Conservation (phyloP, 2,329 filamentous ascomycete genomes). For the Stagonosporopsis tanaceti region DNA sequence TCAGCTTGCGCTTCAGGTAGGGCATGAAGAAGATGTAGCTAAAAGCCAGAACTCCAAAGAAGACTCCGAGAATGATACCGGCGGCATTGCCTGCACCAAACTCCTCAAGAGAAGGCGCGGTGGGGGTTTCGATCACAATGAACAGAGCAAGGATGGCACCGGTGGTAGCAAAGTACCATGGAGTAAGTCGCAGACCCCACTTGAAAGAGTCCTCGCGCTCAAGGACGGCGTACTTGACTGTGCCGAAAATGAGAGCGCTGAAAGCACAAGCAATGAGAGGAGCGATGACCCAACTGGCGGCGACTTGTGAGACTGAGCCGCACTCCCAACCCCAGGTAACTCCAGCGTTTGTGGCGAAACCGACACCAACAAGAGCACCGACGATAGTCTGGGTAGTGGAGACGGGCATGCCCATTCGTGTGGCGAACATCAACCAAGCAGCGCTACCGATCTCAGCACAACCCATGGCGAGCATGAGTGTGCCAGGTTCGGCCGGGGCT, state of each 20-base stretch:
- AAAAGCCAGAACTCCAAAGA: constrained; percentile 31
- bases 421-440: constrained; percentile 65
- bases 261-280: constrained; percentile 59
- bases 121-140: constrained; percentile 61
- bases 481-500: constrained; percentile 51
- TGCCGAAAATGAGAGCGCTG: constrained; percentile 59
- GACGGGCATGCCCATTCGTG: constrained; percentile 62
- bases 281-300: constrained; percentile 59
- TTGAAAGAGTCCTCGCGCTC: constrained; percentile 59
- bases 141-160: constrained; percentile 63
- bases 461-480: constrained; percentile 67
- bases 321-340: constrained; percentile 38
- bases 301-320: constrained; percentile 43
- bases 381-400: constrained; percentile 70
- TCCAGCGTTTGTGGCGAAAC: constrained; percentile 55
- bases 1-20: constrained; percentile 39
- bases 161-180: constrained; percentile 59
- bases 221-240: constrained; percentile 60
- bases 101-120: constrained; percentile 38
- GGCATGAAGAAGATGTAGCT: constrained; percentile 41
- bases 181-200: constrained; percentile 59
- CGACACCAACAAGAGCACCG: constrained; percentile 67
- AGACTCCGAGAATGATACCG: constrained; percentile 40
- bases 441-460: constrained; percentile 64
- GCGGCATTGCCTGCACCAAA: constrained; percentile 41